Conservation (phyloP, 139 green algal species). For the Pseudopediastrum boryanum region DNA sequence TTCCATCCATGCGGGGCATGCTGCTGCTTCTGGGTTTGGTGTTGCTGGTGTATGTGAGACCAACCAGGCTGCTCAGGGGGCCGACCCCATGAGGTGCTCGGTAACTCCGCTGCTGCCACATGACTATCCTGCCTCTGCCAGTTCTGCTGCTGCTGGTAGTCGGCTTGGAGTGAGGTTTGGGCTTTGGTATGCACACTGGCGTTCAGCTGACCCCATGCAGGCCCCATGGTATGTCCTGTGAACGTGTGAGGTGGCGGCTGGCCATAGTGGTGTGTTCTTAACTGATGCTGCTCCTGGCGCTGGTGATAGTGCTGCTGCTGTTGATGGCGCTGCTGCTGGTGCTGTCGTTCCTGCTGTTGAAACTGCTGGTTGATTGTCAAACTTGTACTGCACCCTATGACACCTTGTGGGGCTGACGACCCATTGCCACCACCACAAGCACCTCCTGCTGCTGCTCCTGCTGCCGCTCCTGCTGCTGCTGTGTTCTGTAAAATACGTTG, state of each 20-base stretch:
- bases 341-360: slow-evolving; percentile 13
- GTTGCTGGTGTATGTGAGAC: slow-evolving; percentile 3
- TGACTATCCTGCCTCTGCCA: not conserved
- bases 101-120: not conserved
- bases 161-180: too few species aligned
- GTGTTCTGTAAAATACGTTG: not conserved
- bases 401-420: not conserved
- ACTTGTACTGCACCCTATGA: not conserved
- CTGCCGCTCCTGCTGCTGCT: not conserved
- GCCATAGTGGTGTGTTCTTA: too few species aligned
- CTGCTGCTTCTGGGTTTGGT: not conserved
- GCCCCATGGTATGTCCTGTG: not conserved
- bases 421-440: not conserved
- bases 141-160: not conserved
- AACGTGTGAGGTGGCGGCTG: not conserved
- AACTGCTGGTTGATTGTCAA: slow-evolving; percentile 12
- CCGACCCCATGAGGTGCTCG: too few species aligned
- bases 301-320: slow-evolving; percentile 5
- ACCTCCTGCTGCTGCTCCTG: slow-evolving; percentile 1
- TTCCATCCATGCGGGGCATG: not conserved
- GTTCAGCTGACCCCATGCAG: not conserved
- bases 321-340: not conserved
- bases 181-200: not conserved
- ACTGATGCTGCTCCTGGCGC: not conserved
- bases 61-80: too few species aligned